Base-by-base conservation (phyloP, 2,329 filamentous ascomycete genomes). In the Trichophyton benhamiae region DNA sequence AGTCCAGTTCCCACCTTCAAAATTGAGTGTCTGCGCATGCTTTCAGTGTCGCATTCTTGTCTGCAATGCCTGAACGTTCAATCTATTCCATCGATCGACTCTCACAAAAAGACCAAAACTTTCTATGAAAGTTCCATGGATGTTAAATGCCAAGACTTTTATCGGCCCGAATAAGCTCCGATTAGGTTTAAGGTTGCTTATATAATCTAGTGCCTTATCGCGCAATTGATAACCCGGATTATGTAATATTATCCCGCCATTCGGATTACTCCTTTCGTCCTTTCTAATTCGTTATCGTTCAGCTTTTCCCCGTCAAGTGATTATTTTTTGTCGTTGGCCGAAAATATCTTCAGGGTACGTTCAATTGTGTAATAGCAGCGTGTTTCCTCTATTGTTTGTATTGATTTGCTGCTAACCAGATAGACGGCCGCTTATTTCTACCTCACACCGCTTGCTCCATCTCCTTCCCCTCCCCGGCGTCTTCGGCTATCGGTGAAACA, bases 221-320 rank as follows among this genome's bases (percentile, higher is more conserved):
- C 58, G 58, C 58, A 22, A 59, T 59, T 20, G 58, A 59, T 49
- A 59, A 36, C 22, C 58, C 22, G 9, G 17, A 36, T 58, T 42
- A 58, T 7, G n/a, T 44, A 42, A 33, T 44, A n/a, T 7, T 36
- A 20, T 44, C 36, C 33, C 55, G 33, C 41, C 55, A 25, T 58
- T 57, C 13, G 6, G 22, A 58, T 41, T 44, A 22, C 55, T 27
- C 27, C 55, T 36, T 36, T 17, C 17, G 8, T 58, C 41, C 15
- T n/a, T 36, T 27, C 33, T 38, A 3, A 38, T 38, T 38, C 33
- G 33, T 38, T 38, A 13, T 38, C 33, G 9, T 38, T 30, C 33
- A 38, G 33, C 33, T 58, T 15, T 44, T 58, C 5, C 20, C 20
- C 0, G 22, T 30, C 46, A 6, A 15, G 13, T 25, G 46, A 5